A percentile compares a stretch with the other conserved stretches of the same genome.
Conservation (phyloP, 495 filamentous ascomycete genomes). For the Daldinia decipiens region DNA sequence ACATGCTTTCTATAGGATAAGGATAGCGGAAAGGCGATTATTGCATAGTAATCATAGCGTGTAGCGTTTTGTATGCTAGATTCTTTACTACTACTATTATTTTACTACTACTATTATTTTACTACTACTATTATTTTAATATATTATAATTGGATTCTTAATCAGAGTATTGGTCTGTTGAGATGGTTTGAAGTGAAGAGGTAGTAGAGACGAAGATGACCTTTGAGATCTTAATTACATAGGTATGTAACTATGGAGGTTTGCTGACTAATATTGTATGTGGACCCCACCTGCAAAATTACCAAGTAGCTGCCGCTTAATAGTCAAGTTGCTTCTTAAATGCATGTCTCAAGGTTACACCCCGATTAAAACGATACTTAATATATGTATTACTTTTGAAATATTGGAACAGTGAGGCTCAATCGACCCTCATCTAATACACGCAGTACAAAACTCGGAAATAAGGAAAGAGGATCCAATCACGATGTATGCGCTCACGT, state of each 20-base stretch:
- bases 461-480: not conserved
- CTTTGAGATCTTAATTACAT: no score
- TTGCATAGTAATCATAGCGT: slow-evolving; percentile 26
- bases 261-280: no score
- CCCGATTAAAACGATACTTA: not conserved
- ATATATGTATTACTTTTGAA: not conserved
- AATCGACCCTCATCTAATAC: slow-evolving; percentile 7
- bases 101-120: no score
- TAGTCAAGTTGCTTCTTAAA: not conserved
- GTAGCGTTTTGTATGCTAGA: slow-evolving; percentile 25
- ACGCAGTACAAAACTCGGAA: slow-evolving; percentile 14
- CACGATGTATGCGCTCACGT: slow-evolving; percentile 79
- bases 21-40: slow-evolving; percentile 16
- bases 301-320: no score
- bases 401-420: slow-evolving; percentile 28
- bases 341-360: not conserved
- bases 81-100: slow-evolving; percentile 7
- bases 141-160: slow-evolving; percentile 5
- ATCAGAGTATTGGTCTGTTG: no score
- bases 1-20: slow-evolving; percentile 2
- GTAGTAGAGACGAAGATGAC: no score
- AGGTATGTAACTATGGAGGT: no score
- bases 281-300: no score
- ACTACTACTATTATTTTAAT: not conserved
- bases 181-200: no score